phyloP scores from a whole-genome alignment of 1,284 basidiomycete species.

The Rhodotorula sp. region DNA sequence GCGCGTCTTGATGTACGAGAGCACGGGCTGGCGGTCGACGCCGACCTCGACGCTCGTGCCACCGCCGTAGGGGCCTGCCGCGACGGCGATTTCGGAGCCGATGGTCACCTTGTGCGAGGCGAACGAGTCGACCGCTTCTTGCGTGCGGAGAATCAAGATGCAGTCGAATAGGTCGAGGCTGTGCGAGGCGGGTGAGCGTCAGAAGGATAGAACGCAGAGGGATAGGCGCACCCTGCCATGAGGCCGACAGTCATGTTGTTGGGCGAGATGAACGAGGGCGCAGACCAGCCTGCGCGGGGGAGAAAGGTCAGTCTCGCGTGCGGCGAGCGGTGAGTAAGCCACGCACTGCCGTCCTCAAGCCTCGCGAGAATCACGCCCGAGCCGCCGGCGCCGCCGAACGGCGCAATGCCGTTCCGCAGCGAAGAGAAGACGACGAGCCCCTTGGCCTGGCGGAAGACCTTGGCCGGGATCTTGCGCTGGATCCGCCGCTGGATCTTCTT shows the following conservation, averaged over 20 bases:
- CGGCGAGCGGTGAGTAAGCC: background rate
- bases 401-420: conserved; percentile 56
- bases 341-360: conserved; percentile 55
- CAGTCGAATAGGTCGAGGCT: conserved; percentile 57
- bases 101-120: conserved; percentile 56
- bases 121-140: conserved; percentile 57
- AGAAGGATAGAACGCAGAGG: no score
- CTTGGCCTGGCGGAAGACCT: conserved; percentile 54
- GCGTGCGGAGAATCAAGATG: conserved; percentile 55
- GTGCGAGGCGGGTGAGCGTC: no score
- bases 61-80: conserved; percentile 58
- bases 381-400: conserved; percentile 58
- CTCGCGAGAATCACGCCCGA: conserved; percentile 55
- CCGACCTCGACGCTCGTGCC: conserved; percentile 57
- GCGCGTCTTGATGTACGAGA: conserved; percentile 50
- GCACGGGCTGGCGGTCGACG: conserved; percentile 53
- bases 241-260: conserved; percentile 57
- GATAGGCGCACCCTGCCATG: no score
- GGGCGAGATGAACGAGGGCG: conserved; percentile 56
- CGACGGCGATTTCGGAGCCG: conserved; percentile 57
- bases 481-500: conserved; percentile 53
- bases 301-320: background rate
- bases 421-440: conserved; percentile 57
- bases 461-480: conserved; percentile 58
- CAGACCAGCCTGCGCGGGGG: conserved; percentile 54